Percentiles rank a stretch among this genome's conserved stretches.
phyloP scores from a whole-genome alignment of 1,284 basidiomycete species.

The Pterulicium gracile region DNA sequence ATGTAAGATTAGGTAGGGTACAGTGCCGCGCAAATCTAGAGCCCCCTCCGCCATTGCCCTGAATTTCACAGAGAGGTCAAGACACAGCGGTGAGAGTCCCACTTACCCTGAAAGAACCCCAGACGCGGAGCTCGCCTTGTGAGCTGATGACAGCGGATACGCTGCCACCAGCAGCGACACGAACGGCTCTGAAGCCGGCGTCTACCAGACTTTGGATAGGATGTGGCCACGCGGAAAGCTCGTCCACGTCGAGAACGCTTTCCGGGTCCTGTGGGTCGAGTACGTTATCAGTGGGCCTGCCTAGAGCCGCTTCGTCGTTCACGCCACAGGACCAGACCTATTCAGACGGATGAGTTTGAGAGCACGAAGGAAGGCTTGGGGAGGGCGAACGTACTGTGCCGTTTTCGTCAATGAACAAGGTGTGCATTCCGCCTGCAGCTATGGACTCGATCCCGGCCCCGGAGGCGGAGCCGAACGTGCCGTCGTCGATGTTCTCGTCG shows the following conservation, averaged over 20 bases:
- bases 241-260: slow-evolving; percentile 59
- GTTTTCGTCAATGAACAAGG: slow-evolving; percentile 73
- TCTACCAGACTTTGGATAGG: slow-evolving; percentile 63
- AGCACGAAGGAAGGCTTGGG: slow-evolving; percentile 6
- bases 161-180: slow-evolving; percentile 79
- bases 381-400: slow-evolving; percentile 53
- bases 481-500: slow-evolving; percentile 48
- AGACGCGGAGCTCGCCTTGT: slow-evolving; percentile 73
- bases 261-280: slow-evolving; percentile 56
- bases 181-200: slow-evolving; percentile 74
- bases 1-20: no score
- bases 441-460: slow-evolving; percentile 69
- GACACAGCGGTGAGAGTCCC: slow-evolving; percentile 31
- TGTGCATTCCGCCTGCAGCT: slow-evolving; percentile 78
- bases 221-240: slow-evolving; percentile 68
- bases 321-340: slow-evolving; percentile 84
- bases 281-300: slow-evolving; percentile 67
- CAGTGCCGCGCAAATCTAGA: no score
- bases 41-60: no score
- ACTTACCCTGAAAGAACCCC: slow-evolving; percentile 92
- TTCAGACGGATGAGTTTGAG: slow-evolving; percentile 5
- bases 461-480: slow-evolving; percentile 57
- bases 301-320: slow-evolving; percentile 88
- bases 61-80: slow-evolving; percentile 12
- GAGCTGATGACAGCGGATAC: slow-evolving; percentile 74